These are phyloP conservation scores for Acarospora socialis DNA, from an alignment of 2,329 filamentous ascomycete species.

Conservation along the genomic window DNA sequence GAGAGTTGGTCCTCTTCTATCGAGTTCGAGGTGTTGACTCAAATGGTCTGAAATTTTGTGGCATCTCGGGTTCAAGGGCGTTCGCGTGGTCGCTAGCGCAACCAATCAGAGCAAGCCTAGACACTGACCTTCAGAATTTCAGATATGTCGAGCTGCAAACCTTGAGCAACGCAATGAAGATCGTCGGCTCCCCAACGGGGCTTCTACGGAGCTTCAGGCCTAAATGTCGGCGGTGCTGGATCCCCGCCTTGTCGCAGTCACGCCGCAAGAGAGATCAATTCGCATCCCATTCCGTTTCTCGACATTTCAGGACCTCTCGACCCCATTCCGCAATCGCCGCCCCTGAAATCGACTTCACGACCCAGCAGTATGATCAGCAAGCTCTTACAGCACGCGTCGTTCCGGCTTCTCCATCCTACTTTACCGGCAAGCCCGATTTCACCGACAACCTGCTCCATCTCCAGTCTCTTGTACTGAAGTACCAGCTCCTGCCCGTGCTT, in stretches of 20 bases:
- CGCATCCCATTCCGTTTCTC: constrained; percentile 9
- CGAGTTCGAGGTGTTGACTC: constrained; percentile 2
- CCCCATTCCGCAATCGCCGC: constrained; percentile 27
- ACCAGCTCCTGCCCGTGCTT: constrained; percentile 58
- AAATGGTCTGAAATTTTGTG: constrained; percentile 16
- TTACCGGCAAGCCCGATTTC: constrained; percentile 72
- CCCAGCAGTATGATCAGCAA: constrained; percentile 17
- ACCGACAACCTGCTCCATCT: constrained; percentile 70
- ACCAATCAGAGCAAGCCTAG: too few species aligned
- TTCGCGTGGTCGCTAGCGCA: neutral
- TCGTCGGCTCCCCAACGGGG: too few species aligned
- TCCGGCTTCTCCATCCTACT: constrained; percentile 84
- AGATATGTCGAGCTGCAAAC: too few species aligned
- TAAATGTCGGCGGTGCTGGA: too few species aligned
- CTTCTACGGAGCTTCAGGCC: too few species aligned
- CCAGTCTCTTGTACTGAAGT: constrained; percentile 55
- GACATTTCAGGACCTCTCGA: constrained; percentile 13
- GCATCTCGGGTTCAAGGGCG: neutral
- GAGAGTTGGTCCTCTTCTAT: constrained; percentile 12
- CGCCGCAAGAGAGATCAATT: too few species aligned
- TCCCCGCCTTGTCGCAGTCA: too few species aligned
- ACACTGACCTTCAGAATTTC: too few species aligned
- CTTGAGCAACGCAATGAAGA: too few species aligned
- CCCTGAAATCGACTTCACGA: constrained; percentile 29
- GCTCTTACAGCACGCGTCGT: constrained; percentile 62